A percentile compares a stretch with the other conserved stretches of the same genome.
phyloP scores from a whole-genome alignment of 352 stramenopile genomes.

The Phytophthora vignae region DNA sequence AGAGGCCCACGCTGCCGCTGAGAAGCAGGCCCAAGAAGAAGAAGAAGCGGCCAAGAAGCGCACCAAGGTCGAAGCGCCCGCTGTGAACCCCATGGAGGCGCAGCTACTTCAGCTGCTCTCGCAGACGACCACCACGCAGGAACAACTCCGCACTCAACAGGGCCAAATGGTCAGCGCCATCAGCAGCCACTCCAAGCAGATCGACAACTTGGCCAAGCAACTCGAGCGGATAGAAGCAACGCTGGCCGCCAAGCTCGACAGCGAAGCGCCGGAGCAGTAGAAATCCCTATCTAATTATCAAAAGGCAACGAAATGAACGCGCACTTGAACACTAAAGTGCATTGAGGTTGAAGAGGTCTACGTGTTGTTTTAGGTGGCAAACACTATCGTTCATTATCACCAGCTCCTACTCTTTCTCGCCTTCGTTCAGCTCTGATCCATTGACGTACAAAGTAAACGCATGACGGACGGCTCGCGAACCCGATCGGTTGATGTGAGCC shows the following conservation, averaged over 20 bases:
- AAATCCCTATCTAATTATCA: constrained; percentile 30
- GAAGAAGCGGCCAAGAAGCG: constrained; percentile 19
- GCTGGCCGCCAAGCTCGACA: constrained; percentile 63
- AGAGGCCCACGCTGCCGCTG: constrained; percentile 25
- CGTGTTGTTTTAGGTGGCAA: too few relatives aligned
- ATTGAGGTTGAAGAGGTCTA: too few relatives aligned
- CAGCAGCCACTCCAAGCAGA: constrained; percentile 80
- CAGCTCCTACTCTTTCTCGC: constrained; percentile 10
- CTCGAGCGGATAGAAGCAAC: constrained; percentile 82
- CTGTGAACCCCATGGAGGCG: constrained; percentile 74
- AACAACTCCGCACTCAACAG: constrained; percentile 84
- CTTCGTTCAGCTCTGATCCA: constrained; percentile 26
- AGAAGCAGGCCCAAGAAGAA: constrained; percentile 21
- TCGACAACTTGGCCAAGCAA: constrained; percentile 80
- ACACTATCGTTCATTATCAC: constrained; percentile 35
- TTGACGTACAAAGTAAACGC: constrained; percentile 35
- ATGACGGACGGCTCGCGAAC: constrained; percentile 27
- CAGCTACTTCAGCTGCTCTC: constrained; percentile 78
- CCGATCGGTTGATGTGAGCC: constrained; percentile 7
- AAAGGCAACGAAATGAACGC: constrained; percentile 9
- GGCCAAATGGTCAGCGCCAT: constrained; percentile 85
- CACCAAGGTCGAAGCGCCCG: constrained; percentile 29
- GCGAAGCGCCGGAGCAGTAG: constrained; percentile 20
- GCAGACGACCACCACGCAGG: constrained; percentile 83
- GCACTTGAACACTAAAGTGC: background rate